phyloP scores from a whole-genome alignment of 306 rosid species.

The Hippophae tibetana region DNA sequence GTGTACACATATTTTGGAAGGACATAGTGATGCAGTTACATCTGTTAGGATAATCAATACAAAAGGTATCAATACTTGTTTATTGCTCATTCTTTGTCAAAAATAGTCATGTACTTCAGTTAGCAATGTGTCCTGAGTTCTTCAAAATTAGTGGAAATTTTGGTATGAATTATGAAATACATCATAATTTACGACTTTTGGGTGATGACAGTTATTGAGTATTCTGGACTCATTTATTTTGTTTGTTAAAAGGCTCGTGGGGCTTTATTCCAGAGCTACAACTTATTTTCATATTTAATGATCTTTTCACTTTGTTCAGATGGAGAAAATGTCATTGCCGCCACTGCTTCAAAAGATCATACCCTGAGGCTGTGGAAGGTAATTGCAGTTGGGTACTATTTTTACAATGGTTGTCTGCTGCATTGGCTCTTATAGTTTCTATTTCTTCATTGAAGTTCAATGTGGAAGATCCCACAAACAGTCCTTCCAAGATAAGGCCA shows the following conservation, averaged over 20 bases:
- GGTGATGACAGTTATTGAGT: too few species aligned
- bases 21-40: conserved; percentile 64
- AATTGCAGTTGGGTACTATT: conserved; percentile 20
- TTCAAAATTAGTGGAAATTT: too few species aligned
- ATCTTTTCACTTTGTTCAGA: conserved; percentile 25
- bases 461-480: conserved; percentile 35
- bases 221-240: too few species aligned
- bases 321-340: conserved; percentile 35
- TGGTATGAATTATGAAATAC: too few species aligned
- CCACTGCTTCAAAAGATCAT: conserved; percentile 84
- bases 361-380: conserved; percentile 94
- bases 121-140: not conserved
- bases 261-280: not conserved
- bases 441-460: conserved; percentile 35
- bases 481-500: conserved; percentile 45
- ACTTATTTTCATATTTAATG: not conserved
- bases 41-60: conserved; percentile 55
- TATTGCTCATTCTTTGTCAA: not conserved
- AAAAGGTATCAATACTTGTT: conserved; percentile 34
- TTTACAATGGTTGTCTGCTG: conserved; percentile 3
- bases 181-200: too few species aligned
- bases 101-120: too few species aligned
- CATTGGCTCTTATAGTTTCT: conserved; percentile 12
- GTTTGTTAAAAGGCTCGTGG: too few species aligned
- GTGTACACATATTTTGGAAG: conserved; percentile 74